Evolutionary conservation across 2,329 filamentous ascomycete species (phyloP).

Genomic region (Trichoderma arundinaceum): DNA sequence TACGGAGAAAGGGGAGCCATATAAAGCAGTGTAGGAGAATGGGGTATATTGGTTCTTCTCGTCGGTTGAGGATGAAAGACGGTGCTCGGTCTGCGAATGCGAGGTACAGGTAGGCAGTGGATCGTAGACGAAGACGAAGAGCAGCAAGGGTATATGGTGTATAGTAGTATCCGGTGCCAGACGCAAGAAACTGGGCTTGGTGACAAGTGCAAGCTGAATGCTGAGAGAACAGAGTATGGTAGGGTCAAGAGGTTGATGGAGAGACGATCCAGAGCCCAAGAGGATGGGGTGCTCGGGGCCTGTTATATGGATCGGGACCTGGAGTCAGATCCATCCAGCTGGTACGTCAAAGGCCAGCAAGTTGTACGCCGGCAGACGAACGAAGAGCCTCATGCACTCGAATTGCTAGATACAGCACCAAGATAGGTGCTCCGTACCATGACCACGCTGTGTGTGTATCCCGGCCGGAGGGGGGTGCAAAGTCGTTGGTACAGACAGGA

Average conservation of each 20-base stretch:
- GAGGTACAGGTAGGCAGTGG: no score
- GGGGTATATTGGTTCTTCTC: background rate
- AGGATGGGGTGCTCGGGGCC: slow-evolving; percentile 5
- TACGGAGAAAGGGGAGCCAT: background rate
- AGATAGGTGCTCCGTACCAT: background rate
- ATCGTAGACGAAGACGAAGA: background rate
- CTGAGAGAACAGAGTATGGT: background rate
- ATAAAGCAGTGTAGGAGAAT: background rate
- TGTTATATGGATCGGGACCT: slow-evolving; percentile 30
- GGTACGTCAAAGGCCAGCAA: background rate
- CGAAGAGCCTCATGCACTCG: slow-evolving; percentile 7
- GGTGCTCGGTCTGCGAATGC: background rate
- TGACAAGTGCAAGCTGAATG: background rate
- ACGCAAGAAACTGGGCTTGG: background rate
- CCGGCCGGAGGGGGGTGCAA: no score
- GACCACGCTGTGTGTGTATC: background rate
- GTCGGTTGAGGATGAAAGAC: background rate
- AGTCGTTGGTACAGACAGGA: slow-evolving; percentile 4
- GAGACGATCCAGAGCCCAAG: slow-evolving; percentile 18
- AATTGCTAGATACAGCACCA: background rate
- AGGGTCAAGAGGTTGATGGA: background rate
- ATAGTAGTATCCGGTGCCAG: no score
- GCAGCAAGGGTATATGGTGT: no score
- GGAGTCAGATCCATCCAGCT: slow-evolving; percentile 16
- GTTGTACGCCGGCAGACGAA: slow-evolving; percentile 12